Percentiles rank a stretch among this genome's conserved stretches.
phyloP scores from a whole-genome alignment of 768 basidiomycete genomes.

The Galerina sulciceps region DNA sequence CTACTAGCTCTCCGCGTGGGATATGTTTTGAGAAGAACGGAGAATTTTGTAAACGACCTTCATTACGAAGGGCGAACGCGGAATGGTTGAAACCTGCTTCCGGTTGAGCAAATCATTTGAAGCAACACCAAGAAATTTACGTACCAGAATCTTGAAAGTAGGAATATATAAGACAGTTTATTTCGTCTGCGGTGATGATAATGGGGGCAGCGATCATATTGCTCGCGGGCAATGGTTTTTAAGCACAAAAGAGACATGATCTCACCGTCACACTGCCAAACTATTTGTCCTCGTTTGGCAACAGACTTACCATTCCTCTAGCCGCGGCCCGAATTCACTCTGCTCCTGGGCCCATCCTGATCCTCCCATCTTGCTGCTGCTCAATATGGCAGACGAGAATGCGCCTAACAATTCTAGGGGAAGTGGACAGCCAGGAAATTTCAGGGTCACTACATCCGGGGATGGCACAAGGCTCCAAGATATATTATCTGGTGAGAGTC shows the following conservation, averaged over 20 bases:
- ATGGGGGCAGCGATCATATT: constrained; percentile 50
- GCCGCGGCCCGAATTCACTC: constrained; percentile 15
- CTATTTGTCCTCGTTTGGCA: constrained; percentile 20
- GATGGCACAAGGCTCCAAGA: constrained; percentile 22
- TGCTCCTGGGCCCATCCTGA: not conserved
- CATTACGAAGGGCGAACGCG: constrained; percentile 79
- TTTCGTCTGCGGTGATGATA: constrained; percentile 77
- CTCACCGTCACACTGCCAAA: constrained; percentile 9
- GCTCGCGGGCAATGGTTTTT: constrained; percentile 13
- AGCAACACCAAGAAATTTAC: not conserved
- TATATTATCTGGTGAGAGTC: constrained; percentile 20
- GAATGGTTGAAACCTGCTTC: constrained; percentile 76
- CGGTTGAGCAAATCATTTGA: constrained; percentile 11
- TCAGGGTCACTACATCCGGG: not conserved
- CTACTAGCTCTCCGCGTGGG: constrained; percentile 80
- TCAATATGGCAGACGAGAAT: constrained; percentile 18
- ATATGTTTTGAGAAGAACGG: constrained; percentile 74
- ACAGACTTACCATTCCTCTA: constrained; percentile 1
- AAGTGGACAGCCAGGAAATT: not conserved
- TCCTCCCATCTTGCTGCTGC: constrained; percentile 3
- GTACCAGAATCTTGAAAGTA: constrained; percentile 85
- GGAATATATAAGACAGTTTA: constrained; percentile 85
- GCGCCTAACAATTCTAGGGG: not conserved
- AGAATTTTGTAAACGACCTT: constrained; percentile 72
- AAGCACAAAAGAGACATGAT: constrained; percentile 20